Conservation (phyloP, 208 protist genomes). For the Novymonas esmeraldas region DNA sequence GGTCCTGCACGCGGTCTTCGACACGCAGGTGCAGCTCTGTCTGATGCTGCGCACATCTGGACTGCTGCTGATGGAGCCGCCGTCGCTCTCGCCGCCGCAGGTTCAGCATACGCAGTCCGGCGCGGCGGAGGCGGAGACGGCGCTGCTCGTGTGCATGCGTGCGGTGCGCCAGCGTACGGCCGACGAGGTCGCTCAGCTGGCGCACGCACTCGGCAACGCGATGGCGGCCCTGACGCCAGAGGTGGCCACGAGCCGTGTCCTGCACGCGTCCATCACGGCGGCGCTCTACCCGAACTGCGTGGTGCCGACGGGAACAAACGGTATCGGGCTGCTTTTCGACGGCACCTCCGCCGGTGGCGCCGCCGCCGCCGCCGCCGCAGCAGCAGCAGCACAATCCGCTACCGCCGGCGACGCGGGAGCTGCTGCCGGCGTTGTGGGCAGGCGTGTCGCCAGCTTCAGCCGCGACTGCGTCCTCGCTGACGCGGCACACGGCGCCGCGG, state of each 20-base stretch:
- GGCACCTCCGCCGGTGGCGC: conserved; percentile 37
- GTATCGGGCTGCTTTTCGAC: conserved; percentile 34
- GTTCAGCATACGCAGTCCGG: not conserved
- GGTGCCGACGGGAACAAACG: conserved; percentile 38
- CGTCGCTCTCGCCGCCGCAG: not conserved
- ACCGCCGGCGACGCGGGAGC: not conserved
- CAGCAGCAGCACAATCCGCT: conserved; percentile 20
- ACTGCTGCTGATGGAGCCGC: conserved; percentile 3
- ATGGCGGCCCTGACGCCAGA: conserved; percentile 48
- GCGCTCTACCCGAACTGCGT: conserved; percentile 75
- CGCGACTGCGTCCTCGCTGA: conserved; percentile 33
- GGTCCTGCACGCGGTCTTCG: conserved; percentile 41
- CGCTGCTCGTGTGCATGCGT: conserved; percentile 6
- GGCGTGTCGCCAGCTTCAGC: conserved; percentile 19
- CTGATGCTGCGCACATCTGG: conserved; percentile 13
- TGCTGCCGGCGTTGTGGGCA: not conserved
- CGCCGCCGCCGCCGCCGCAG: conserved; percentile 11
- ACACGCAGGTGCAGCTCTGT: conserved; percentile 34
- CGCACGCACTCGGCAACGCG: conserved; percentile 9
- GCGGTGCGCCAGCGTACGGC: not conserved
- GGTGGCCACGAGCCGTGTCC: conserved; percentile 30
- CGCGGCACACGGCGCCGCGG: conserved; percentile 15
- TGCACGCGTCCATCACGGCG: conserved; percentile 65
- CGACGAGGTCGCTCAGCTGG: conserved; percentile 5
- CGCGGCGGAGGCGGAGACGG: conserved; percentile 13